Evolutionary conservation across 2,329 filamentous ascomycete genomes (phyloP).

Genomic region (Paecilomyces niveus): DNA sequence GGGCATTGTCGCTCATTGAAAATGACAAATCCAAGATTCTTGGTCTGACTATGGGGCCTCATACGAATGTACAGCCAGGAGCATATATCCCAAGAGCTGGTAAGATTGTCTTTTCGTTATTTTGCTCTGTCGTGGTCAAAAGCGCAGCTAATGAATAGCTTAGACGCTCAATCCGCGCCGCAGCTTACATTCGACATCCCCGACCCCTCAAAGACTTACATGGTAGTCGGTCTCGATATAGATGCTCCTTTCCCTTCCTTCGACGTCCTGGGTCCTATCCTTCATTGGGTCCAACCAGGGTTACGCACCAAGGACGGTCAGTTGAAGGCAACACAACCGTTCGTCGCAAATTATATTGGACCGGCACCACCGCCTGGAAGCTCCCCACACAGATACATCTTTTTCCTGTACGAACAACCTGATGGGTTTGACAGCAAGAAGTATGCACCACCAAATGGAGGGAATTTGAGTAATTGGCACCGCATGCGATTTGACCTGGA

Average conservation of each 20-base stretch:
- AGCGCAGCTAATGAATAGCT: not conserved
- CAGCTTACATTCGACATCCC: slow-evolving; percentile 11
- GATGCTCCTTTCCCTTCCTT: slow-evolving; percentile 25
- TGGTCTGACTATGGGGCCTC: slow-evolving; percentile 19
- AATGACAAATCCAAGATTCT: slow-evolving; percentile 26
- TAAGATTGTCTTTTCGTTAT: slow-evolving; percentile 5
- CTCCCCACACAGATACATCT: slow-evolving; percentile 44
- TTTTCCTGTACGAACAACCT: slow-evolving; percentile 45
- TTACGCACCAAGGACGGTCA: slow-evolving; percentile 5
- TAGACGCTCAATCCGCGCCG: slow-evolving; percentile 15
- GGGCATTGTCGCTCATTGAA: slow-evolving; percentile 18
- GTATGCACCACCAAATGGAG: slow-evolving; percentile 27
- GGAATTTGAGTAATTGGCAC: slow-evolving; percentile 25
- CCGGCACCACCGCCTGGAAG: slow-evolving; percentile 43
- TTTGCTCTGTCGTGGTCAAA: not conserved
- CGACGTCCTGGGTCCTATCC: slow-evolving; percentile 18
- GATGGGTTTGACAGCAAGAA: slow-evolving; percentile 26
- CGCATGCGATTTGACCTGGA: slow-evolving; percentile 41
- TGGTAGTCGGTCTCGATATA: slow-evolving; percentile 20
- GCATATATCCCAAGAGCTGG: slow-evolving; percentile 24
- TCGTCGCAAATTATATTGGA: slow-evolving; percentile 33
- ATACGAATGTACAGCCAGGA: slow-evolving; percentile 19
- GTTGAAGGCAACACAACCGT: slow-evolving; percentile 9
- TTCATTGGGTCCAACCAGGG: slow-evolving; percentile 27
- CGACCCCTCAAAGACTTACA: slow-evolving; percentile 14